Conservation (phyloP, 352 stramenopile genomes). For the Pythium pectinolyticum region DNA sequence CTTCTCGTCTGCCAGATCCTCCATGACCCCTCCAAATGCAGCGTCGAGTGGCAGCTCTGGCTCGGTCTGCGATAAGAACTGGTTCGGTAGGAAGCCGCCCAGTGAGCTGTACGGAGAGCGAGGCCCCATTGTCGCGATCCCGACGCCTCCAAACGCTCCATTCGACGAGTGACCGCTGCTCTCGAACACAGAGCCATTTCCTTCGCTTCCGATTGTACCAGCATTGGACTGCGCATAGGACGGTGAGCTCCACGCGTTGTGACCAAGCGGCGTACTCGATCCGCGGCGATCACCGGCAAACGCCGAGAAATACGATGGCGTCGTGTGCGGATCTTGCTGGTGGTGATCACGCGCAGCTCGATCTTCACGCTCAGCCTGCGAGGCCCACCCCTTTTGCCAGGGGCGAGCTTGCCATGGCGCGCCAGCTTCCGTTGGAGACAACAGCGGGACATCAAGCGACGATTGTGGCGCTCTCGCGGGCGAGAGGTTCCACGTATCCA, state of each 20-base stretch:
- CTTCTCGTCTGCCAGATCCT: constrained; percentile 32
- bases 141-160: constrained; percentile 17
- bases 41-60: constrained; percentile 52
- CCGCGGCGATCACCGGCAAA: constrained; percentile 25
- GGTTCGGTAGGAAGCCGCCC: constrained; percentile 55
- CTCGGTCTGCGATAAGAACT: constrained; percentile 49
- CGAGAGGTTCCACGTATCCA: constrained; percentile 82
- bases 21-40: constrained; percentile 42
- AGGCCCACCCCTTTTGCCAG: constrained; percentile 34
- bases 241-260: constrained; percentile 30
- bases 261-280: constrained; percentile 21
- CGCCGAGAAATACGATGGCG: constrained; percentile 31
- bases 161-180: constrained; percentile 27
- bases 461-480: constrained; percentile 48
- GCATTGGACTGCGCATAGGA: constrained; percentile 31
- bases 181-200: constrained; percentile 20
- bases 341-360: constrained; percentile 34
- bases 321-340: constrained; percentile 21
- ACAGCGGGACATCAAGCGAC: constrained; percentile 40
- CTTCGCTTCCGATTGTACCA: constrained; percentile 1
- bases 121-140: constrained; percentile 9
- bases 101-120: constrained; percentile 50
- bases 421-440: constrained; percentile 42
- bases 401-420: constrained; percentile 24
- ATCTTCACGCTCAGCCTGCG: constrained; percentile 47